Evolutionary conservation across 2,329 filamentous ascomycete species (phyloP).

Genomic region (Neonectria magnoliae): DNA sequence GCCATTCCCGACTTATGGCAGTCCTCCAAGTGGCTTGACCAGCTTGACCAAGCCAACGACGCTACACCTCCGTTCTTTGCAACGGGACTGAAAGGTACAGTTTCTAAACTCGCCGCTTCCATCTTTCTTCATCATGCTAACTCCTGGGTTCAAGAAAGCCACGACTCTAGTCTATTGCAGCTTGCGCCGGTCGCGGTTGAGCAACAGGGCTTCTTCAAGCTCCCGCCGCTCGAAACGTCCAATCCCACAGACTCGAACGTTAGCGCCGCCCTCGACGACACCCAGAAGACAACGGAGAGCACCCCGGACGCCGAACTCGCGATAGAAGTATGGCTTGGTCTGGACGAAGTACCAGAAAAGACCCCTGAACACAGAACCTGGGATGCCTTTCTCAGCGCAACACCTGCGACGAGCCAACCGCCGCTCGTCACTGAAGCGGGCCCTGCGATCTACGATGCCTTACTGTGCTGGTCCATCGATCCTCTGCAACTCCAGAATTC

Average conservation of each 20-base stretch:
- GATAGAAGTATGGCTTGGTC: constrained; percentile 58
- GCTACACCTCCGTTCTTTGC: constrained; percentile 55
- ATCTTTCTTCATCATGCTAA: constrained; percentile 8
- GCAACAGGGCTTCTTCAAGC: constrained; percentile 47
- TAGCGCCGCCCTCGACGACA: constrained; percentile 16
- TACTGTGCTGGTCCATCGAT: constrained; percentile 57
- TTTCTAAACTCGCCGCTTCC: not conserved
- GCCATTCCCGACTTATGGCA: constrained; percentile 70
- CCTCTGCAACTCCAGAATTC: constrained; percentile 51
- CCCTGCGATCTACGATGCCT: constrained; percentile 71
- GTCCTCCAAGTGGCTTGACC: constrained; percentile 60
- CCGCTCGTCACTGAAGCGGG: constrained; percentile 76
- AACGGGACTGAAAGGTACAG: constrained; percentile 48
- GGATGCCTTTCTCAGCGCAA: constrained; percentile 69
- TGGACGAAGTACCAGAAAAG: constrained; percentile 45
- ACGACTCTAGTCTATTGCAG: constrained; percentile 29
- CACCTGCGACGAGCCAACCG: constrained; percentile 50
- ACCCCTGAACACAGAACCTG: constrained; percentile 68
- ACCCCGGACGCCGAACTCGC: constrained; percentile 18
- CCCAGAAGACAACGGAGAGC: constrained; percentile 11
- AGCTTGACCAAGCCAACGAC: constrained; percentile 31
- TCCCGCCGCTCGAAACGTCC: constrained; percentile 27
- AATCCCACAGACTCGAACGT: constrained; percentile 16
- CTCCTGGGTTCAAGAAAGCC: constrained; percentile 7
- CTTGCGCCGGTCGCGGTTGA: constrained; percentile 35